Percentiles rank a stretch among this genome's conserved stretches.
Evolutionary conservation across 2,329 filamentous ascomycete species (phyloP).

Genomic region (Sphaceloma murrayae): DNA sequence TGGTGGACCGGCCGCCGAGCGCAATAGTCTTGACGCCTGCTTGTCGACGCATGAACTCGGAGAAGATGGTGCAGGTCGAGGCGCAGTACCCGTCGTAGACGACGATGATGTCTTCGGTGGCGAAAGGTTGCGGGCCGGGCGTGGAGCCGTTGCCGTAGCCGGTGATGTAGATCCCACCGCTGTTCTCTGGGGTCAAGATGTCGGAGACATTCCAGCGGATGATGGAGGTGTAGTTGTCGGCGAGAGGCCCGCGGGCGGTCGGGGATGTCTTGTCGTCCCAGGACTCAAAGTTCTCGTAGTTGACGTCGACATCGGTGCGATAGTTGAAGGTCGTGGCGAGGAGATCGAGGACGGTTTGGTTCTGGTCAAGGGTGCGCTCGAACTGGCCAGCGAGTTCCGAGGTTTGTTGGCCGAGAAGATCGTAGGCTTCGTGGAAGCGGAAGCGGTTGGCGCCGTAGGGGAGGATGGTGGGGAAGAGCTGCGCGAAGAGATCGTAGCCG

Average conservation of each 20-base stretch:
- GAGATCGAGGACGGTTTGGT: conserved; percentile 34
- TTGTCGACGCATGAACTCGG: conserved; percentile 39
- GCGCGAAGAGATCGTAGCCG: conserved; percentile 54
- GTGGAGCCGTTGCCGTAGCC: conserved; percentile 43
- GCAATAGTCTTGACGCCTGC: conserved; percentile 35
- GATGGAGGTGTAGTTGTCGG: conserved; percentile 49
- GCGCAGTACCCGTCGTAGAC: conserved; percentile 39
- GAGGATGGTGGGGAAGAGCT: conserved; percentile 43
- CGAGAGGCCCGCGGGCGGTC: conserved; percentile 31
- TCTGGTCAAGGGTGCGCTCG: conserved; percentile 27
- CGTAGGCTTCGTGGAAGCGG: conserved; percentile 40
- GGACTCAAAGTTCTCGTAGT: conserved; percentile 40
- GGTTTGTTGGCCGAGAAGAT: conserved; percentile 36
- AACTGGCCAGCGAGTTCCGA: conserved; percentile 28
- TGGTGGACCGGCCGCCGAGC: conserved; percentile 35
- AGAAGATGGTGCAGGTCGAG: conserved; percentile 38
- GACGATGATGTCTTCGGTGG: conserved; percentile 48
- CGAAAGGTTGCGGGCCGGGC: conserved; percentile 43
- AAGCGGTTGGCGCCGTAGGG: conserved; percentile 44
- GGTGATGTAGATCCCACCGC: conserved; percentile 33
- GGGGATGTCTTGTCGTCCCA: conserved; percentile 42
- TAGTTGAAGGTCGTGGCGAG: conserved; percentile 40
- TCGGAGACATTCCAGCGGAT: conserved; percentile 45
- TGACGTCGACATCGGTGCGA: conserved; percentile 38
- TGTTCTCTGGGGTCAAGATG: conserved; percentile 31